Percentiles rank a stretch among this genome's conserved stretches.
Conservation (phyloP, 2,329 filamentous ascomycete species). For the Botryotinia globosa region DNA sequence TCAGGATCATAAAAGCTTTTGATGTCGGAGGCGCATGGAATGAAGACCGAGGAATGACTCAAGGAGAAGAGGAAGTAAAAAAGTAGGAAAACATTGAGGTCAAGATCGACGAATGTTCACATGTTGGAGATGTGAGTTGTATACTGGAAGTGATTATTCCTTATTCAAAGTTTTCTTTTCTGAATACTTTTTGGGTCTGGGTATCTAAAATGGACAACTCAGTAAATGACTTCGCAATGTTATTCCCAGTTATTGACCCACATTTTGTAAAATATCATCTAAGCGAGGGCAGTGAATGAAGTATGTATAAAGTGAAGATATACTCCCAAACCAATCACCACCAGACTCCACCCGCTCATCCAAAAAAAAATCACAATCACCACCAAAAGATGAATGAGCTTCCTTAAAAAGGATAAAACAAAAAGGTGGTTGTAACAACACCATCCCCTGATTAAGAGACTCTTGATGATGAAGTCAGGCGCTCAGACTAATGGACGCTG, state of each 20-base stretch:
- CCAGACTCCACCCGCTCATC: neutral
- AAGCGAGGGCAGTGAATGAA: neutral
- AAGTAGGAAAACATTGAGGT: neutral
- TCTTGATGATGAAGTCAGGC: slow-evolving; percentile 9
- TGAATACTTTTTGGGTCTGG: neutral
- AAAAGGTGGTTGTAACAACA: neutral
- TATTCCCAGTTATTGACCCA: neutral
- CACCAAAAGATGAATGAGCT: neutral
- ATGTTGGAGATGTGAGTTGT: neutral
- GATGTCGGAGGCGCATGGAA: neutral
- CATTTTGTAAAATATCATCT: neutral
- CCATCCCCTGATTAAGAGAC: slow-evolving; percentile 2
- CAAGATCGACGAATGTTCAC: neutral
- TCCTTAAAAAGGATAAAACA: neutral
- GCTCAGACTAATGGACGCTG: neutral
- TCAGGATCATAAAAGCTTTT: neutral
- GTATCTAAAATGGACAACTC: accelerated
- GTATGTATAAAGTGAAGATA: neutral
- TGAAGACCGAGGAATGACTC: neutral
- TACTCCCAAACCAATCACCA: neutral
- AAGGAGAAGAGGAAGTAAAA: neutral
- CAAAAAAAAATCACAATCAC: neutral
- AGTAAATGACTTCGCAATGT: neutral
- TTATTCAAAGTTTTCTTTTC: neutral
- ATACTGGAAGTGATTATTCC: neutral